Percentiles rank a stretch among this genome's conserved stretches.
Conservation (phyloP, 257 asterid genomes). For the Cinchona pubescens region DNA sequence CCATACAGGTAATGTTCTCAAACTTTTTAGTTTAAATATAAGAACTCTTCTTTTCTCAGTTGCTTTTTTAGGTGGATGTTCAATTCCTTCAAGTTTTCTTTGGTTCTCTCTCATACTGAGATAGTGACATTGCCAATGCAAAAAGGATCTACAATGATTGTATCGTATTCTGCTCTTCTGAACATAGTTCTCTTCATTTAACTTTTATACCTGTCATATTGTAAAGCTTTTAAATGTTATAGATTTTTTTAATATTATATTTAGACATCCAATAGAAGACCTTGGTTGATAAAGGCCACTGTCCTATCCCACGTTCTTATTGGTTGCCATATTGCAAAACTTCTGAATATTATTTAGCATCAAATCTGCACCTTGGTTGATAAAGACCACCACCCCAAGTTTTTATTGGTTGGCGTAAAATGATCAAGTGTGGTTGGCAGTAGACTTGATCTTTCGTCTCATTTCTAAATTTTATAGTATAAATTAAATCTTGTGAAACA, state of each 20-base stretch:
- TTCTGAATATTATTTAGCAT: too few species aligned
- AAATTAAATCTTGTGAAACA: too few species aligned
- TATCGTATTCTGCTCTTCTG: neutral
- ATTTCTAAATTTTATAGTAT: too few species aligned
- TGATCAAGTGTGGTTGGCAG: too few species aligned
- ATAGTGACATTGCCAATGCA: neutral
- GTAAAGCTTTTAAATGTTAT: neutral
- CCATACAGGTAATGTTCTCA: constrained; percentile 28
- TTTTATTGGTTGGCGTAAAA: neutral
- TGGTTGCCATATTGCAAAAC: too few species aligned
- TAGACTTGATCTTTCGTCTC: too few species aligned
- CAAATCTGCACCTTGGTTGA: too few species aligned
- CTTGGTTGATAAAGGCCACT: neutral
- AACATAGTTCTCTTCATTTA: neutral
- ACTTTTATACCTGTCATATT: neutral
- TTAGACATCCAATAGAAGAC: neutral
- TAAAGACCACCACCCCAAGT: neutral
- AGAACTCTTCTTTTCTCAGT: neutral
- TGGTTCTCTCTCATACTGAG: neutral
- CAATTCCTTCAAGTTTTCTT: neutral
- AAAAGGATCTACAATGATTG: neutral
- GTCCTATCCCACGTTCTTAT: too few species aligned
- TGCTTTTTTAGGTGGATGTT: neutral
- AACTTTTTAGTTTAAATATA: constrained; percentile 8
- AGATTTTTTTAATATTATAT: too few species aligned